Conservation (phyloP, 305 asterid species). For the Solanum hybrid region DNA sequence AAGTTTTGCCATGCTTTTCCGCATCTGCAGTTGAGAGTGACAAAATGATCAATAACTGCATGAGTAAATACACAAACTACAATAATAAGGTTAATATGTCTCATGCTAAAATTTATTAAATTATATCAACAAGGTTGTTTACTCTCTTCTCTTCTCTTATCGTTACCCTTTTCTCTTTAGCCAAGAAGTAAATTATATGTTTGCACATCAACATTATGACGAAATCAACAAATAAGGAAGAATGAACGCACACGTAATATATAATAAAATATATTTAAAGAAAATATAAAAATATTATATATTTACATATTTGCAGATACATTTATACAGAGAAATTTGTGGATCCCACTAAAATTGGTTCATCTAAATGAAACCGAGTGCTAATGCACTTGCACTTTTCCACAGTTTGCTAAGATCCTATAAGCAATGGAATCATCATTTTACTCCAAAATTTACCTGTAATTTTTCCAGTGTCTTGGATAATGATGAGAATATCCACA, state of each 20-base stretch:
- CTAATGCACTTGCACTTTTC: not conserved
- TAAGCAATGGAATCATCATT: not conserved
- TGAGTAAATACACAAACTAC: not conserved
- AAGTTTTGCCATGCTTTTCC: conserved; percentile 21
- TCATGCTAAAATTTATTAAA: not conserved
- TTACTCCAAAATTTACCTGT: conserved; percentile 22
- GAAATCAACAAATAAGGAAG: not conserved
- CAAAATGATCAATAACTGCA: not conserved
- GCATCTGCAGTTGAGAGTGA: conserved; percentile 13
- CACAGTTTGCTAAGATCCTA: not conserved
- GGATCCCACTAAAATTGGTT: not conserved
- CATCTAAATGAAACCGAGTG: not conserved
- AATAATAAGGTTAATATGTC: too few relatives aligned
- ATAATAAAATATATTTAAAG: not conserved
- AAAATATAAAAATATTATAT: not conserved
- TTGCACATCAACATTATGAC: not conserved
- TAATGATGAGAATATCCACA: conserved; percentile 35
- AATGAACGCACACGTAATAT: not conserved
- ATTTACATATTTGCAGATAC: not conserved
- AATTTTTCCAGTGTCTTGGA: conserved; percentile 30
- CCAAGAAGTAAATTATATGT: not conserved
- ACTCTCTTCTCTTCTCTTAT: not conserved
- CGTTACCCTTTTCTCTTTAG: not conserved
- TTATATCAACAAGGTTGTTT: not conserved
- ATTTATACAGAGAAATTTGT: not conserved